Evolutionary conservation across 352 stramenopile genomes (phyloP), one percentile per base, ranked within the genome.

Genomic region (Phytopythium sindhum): DNA sequence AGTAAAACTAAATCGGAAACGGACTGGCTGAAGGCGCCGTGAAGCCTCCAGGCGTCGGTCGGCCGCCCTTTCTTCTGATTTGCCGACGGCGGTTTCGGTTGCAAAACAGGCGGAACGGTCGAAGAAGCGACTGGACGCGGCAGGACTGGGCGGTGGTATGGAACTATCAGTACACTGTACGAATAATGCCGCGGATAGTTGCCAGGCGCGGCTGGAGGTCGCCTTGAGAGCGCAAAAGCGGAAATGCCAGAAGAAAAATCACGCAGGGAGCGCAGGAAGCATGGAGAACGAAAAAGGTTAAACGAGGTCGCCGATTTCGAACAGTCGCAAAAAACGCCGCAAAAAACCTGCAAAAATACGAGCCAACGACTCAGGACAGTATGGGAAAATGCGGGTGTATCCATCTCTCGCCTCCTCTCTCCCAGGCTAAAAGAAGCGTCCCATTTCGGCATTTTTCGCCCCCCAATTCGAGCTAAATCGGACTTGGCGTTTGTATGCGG

Each of bases 61-160:
- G 4, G 48, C 14, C 48, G 19, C 7, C 42, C 48, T 55, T 35
- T 55, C 48, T 55, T 55, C 48, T 55, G 24, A 55, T 55, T 55
- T 55, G 48, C 9, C 39, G 28, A 14, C 17, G 48, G 48, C 26
- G 26, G 48, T 37, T 37, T 35, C 48, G 26, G 11, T 15, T 26
- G 26, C n/a, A 24, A 37, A 55, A 33, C 48, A 55, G 48, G 26
- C 48, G 48, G 48, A 37, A 55, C 24, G 26, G 48, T 14, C 48
- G 48, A 55, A 37, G 48, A 55, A 55, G 44, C 44, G 44, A 15
- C 44, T 45, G 10, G 42, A 24, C 41, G 12, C n/a, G n/a, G n/a
- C n/a, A n/a, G n/a, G n/a, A n/a, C 37, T 14, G 37, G 37, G 37
- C 37, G 37, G 37, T 44, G 39, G 12, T 11, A 44, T 1, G 39